Evolutionary conservation across 108 stramenopile species (phyloP), one percentile per base, ranked within the genome.

Genomic region (Nitzschia sp.): DNA sequence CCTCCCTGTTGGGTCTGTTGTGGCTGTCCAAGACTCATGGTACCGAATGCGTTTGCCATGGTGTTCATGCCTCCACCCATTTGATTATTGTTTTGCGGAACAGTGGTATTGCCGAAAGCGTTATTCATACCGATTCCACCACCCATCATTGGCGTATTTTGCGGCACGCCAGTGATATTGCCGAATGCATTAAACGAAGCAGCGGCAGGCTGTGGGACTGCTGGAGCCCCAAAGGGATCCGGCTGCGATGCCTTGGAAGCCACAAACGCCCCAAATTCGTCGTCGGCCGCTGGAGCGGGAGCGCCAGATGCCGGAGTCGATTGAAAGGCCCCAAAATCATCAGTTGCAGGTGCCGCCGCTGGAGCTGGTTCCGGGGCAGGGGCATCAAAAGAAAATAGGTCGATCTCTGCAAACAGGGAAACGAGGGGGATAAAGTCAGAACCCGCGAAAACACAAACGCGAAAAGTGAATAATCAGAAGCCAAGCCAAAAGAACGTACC

Each of bases 171-270:
- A n/a, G n/a, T n/a, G n/a, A n/a, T n/a, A n/a, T 41, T 68, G 41
- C 81, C 85, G 64, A 91, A 91, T 0, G 85, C 87, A 82, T 89
- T 82, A 73, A 91, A 91, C 1, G 76, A 32, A 13, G 62, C 44
- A 33, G 30, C 38, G 19, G 30, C 59, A 17, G 38, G 69, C 54
- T 44, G 73, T 23, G 72, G 64, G 11, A 58, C 70, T 22, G 69
- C 63, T 4, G 80, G 60, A 29, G 81, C 47, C 3, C 69, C 66
- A 63, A 76, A 76, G 26, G 74, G 73, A 55, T 73, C 79, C 2
- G 60, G 53, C 33, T 25, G 35, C 36, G 71, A 17, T 11, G 80
- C 33, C 21, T 64, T 31, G 31, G 71, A 54, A 16, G 77, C 46
- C 15, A 73, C 38, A 62, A 85, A 80, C 1, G 71, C 78, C 32